Conservation (phyloP, 2,329 filamentous ascomycete species). For the Elsinoe perseae region DNA sequence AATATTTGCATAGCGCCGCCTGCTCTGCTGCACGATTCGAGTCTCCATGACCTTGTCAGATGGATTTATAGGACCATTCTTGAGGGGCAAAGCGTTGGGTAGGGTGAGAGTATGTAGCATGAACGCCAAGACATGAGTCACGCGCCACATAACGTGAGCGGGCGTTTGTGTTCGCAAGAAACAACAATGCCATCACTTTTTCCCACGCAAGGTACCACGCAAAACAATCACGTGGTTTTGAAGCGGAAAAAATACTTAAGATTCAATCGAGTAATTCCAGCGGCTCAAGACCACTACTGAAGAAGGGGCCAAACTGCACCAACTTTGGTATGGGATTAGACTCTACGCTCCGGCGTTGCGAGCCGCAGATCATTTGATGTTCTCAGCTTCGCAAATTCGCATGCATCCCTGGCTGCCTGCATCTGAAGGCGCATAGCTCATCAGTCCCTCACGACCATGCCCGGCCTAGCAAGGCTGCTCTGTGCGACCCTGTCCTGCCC, state of each 20-base stretch:
- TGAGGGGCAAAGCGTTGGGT: too few relatives aligned
- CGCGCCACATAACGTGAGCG: background rate
- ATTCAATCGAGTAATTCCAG: too few relatives aligned
- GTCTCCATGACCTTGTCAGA: too few relatives aligned
- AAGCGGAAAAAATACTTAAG: too few relatives aligned
- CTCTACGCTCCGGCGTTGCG: background rate
- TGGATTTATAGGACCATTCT: too few relatives aligned
- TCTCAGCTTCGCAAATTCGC: background rate
- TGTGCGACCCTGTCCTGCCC: background rate
- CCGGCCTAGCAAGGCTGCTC: background rate
- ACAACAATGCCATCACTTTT: background rate
- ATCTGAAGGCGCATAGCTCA: background rate
- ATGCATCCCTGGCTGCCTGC: conserved; percentile 1
- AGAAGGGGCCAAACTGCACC: background rate
- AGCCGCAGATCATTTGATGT: background rate
- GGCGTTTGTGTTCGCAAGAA: background rate
- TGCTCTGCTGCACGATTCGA: too few relatives aligned
- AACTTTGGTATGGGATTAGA: background rate
- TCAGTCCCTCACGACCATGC: background rate
- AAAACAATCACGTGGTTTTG: too few relatives aligned
- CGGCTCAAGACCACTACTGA: too few relatives aligned
- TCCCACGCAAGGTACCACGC: too few relatives aligned
- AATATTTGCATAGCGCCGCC: too few relatives aligned
- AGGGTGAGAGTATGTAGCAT: too few relatives aligned
- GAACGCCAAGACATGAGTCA: background rate